Conservation (phyloP, 305 asterid genomes). For the Fraxinus albicans region DNA sequence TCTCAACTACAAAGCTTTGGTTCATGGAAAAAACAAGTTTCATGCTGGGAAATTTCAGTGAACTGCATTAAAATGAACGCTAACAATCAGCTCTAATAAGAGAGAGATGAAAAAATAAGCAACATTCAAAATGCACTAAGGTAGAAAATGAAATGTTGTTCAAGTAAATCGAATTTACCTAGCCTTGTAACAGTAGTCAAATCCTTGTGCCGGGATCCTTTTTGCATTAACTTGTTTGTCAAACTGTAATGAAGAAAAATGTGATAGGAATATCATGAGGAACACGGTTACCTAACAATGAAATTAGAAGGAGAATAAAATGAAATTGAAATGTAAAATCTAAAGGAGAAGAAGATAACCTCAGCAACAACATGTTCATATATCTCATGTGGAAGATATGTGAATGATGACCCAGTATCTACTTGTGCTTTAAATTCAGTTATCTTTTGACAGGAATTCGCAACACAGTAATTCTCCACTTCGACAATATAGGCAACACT, state of each 20-base stretch:
- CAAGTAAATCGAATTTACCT: conserved; percentile 42
- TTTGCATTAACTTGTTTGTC: conserved; percentile 50
- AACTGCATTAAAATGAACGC: conserved; percentile 34
- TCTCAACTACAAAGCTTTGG: conserved; percentile 61
- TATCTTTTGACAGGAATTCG: conserved; percentile 46
- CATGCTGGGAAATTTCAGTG: conserved; percentile 31
- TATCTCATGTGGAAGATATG: conserved; percentile 52
- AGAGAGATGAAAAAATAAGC: conserved; percentile 11
- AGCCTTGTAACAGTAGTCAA: conserved; percentile 62
- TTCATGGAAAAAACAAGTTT: conserved; percentile 54
- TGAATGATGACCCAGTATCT: conserved; percentile 82
- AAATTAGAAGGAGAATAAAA: not conserved
- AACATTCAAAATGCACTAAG: not conserved
- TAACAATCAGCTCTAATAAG: conserved; percentile 23
- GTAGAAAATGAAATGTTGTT: not conserved
- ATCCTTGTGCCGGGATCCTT: conserved; percentile 38
- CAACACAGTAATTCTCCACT: conserved; percentile 59
- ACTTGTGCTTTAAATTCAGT: conserved; percentile 59
- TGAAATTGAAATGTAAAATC: not conserved
- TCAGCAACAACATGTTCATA: conserved; percentile 53
- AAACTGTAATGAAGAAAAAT: conserved; percentile 41
- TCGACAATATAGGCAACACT: conserved; percentile 53
- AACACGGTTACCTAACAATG: not conserved
- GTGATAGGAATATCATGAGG: conserved; percentile 3
- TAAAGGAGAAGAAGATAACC: conserved; percentile 37